Evolutionary conservation across 1,284 basidiomycete species (phyloP).

Genomic region (Sporisorium iseilematis-ciliati): DNA sequence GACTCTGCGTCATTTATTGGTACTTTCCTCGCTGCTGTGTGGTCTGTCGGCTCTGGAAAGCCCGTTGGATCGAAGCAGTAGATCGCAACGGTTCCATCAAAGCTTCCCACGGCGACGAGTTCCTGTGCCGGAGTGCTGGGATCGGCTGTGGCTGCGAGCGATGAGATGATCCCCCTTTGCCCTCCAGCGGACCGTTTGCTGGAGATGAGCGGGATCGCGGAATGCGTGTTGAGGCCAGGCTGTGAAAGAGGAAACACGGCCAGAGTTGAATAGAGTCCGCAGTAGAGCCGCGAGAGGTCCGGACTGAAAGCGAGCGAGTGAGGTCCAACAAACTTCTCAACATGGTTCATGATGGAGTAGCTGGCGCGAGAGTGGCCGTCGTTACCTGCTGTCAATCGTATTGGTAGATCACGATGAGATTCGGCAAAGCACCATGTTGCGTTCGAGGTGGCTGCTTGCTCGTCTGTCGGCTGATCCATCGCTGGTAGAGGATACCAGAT

Average conservation of each 20-base stretch:
- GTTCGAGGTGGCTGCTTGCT: neutral
- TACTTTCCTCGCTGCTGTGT: constrained; percentile 11
- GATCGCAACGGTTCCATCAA: constrained; percentile 51
- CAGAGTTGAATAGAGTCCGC: constrained; percentile 40
- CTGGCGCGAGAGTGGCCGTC: constrained; percentile 39
- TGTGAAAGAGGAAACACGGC: constrained; percentile 44
- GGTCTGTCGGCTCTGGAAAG: constrained; percentile 33
- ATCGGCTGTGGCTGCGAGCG: constrained; percentile 28
- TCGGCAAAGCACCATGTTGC: constrained; percentile 58
- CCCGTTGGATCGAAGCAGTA: constrained; percentile 33
- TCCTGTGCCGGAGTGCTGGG: constrained; percentile 31
- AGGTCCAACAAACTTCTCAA: constrained; percentile 58
- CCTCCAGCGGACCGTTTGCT: constrained; percentile 23
- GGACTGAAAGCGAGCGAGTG: constrained; percentile 54
- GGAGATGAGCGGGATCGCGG: constrained; percentile 26
- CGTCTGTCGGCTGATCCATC: constrained; percentile 8
- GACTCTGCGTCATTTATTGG: neutral
- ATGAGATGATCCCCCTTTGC: constrained; percentile 54
- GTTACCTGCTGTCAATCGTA: constrained; percentile 44
- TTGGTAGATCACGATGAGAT: constrained; percentile 50
- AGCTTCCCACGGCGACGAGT: constrained; percentile 59
- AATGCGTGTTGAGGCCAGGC: constrained; percentile 57
- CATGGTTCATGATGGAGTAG: constrained; percentile 63
- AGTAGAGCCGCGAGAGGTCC: constrained; percentile 55
- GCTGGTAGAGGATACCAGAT: constrained; percentile 57